Evolutionary conservation across 2,329 filamentous ascomycete species (phyloP), one percentile per base, ranked within the genome.

Genomic region (Penicillium sp.): DNA sequence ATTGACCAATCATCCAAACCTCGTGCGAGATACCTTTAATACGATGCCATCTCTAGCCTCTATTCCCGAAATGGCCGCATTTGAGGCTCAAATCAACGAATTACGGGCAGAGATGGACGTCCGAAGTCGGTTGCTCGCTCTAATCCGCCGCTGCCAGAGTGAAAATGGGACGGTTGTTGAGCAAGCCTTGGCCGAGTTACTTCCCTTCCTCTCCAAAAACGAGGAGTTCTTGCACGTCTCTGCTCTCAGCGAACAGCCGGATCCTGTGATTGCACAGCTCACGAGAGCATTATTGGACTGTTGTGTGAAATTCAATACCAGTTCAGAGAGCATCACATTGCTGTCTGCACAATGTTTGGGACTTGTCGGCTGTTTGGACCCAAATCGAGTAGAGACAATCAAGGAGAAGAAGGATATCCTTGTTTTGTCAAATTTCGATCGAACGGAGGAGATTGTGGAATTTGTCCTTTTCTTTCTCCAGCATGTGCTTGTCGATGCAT

Each of bases 391-490:
- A 1, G 94, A 99, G 67, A 85, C 85, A 0, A 82, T 89, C 11
- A 84, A 89, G 54, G 88, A 90, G 64, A 88, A 91, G 63, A 86
- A 84, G 60, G 88, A 91, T n/a, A 89, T 97, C 51, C 84, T 97
- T 23, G 86, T 97, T 48, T 75, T 92, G 35, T 89, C 89, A 49
- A 97, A 99, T 69, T 97, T 99, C 66, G 84, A 88, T 43, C 83
- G 84, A 44, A 81, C 84, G 15, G 83, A 85, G 49, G 93, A 99
- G 70, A 89, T 88, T 0, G 87, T 90, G 15, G 86, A 94, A 58
- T 99, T 97, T 72, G 85, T 91, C 7, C 80, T 94, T 40, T 92
- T 92, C 66, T 81, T 96, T 45, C 80, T 99, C 15, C 88, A 96
- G 66, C 84, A 95, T 68, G 88, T 96, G 7, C 79, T 99, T 11